phyloP scores from a whole-genome alignment of 108 stramenopile genomes.

The Cyclostephanos tholiformis region DNA sequence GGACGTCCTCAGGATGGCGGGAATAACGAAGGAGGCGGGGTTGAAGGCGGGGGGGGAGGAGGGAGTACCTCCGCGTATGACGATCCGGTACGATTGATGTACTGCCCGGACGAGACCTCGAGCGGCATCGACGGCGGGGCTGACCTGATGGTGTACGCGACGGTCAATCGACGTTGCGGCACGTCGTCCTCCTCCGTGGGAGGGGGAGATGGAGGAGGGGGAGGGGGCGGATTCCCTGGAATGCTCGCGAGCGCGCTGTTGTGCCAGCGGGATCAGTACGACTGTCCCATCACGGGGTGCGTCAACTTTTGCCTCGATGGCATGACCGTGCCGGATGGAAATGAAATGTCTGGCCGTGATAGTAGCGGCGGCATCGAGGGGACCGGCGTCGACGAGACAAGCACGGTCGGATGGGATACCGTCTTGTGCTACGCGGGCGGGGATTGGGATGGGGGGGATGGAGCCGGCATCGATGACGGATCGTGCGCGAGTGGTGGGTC shows the following conservation, averaged over 20 bases:
- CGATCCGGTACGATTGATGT: constrained; percentile 37
- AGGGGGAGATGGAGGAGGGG: background rate
- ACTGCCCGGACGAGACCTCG: constrained; percentile 51
- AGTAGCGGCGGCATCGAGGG: no score
- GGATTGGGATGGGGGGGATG: constrained; percentile 4
- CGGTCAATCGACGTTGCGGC: constrained; percentile 49
- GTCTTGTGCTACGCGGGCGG: no score
- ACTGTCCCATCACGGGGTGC: constrained; percentile 50
- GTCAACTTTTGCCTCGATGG: constrained; percentile 51
- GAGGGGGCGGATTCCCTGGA: constrained; percentile 7
- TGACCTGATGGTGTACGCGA: constrained; percentile 46
- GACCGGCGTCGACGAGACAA: no score
- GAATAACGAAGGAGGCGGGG: no score
- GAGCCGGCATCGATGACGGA: no score
- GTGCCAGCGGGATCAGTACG: constrained; percentile 55
- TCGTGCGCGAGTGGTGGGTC: no score
- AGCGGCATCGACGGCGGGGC: constrained; percentile 44
- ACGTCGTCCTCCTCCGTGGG: no score
- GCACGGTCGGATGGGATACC: no score
- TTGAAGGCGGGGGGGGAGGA: constrained; percentile 1
- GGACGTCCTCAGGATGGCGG: background rate
- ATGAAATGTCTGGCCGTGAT: no score
- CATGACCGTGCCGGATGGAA: constrained; percentile 15
- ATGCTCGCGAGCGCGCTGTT: constrained; percentile 47
- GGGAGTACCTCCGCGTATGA: no score